A percentile compares a stretch with the other conserved stretches of the same genome.
phyloP scores from a whole-genome alignment of 306 rosid genomes.

The Boehmeria nivea region DNA sequence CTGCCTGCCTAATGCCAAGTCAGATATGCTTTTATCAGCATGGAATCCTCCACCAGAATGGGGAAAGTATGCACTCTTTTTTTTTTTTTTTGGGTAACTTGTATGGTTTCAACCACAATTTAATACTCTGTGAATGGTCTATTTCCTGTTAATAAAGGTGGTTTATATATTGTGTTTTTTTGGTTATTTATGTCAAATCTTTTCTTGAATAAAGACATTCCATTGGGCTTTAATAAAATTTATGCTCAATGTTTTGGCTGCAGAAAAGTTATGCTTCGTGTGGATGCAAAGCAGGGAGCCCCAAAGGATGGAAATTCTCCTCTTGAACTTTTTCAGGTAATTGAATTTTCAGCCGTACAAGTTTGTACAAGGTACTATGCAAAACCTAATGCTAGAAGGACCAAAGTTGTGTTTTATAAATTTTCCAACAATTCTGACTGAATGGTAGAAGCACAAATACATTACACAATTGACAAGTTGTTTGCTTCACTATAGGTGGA shows the following conservation, averaged over 20 bases:
- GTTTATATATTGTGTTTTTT: no score
- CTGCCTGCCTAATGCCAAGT: conserved; percentile 81
- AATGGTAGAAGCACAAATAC: neutral
- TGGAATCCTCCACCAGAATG: conserved; percentile 94
- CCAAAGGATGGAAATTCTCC: conserved; percentile 87
- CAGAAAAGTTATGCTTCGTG: conserved; percentile 90
- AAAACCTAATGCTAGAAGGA: no score
- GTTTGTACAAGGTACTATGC: neutral
- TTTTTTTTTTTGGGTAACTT: conserved; percentile 3
- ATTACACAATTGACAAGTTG: conserved; percentile 26
- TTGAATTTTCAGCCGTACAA: neutral
- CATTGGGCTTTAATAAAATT: no score
- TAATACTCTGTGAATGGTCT: no score
- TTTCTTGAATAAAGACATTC: no score
- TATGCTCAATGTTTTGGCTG: conserved; percentile 20
- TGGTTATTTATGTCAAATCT: no score
- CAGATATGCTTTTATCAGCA: conserved; percentile 95
- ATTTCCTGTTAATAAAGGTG: no score
- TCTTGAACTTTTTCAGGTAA: conserved; percentile 86
- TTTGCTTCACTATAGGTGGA: conserved; percentile 55
- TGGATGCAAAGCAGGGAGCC: conserved; percentile 94
- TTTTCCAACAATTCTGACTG: neutral
- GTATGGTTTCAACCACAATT: no score
- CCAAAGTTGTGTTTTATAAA: neutral
- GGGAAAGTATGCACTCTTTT: conserved; percentile 72